A percentile compares a stretch with the other conserved stretches of the same genome.
Evolutionary conservation across 2,329 filamentous ascomycete genomes (phyloP).

Genomic region (Chalara sp.): DNA sequence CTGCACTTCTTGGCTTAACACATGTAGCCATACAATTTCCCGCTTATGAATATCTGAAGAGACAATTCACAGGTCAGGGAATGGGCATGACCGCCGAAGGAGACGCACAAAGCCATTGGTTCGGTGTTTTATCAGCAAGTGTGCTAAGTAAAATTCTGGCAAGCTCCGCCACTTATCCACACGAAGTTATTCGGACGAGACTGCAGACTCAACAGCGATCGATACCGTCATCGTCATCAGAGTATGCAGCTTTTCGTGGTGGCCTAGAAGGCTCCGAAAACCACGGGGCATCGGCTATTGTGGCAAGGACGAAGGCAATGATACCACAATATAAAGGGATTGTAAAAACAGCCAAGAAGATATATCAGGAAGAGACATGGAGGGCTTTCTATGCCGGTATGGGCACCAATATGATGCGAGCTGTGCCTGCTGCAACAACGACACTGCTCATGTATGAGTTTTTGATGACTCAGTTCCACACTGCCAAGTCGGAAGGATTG

Average conservation of each 20-base stretch:
- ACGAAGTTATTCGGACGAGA: conserved; percentile 90
- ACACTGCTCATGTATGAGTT: conserved; percentile 98
- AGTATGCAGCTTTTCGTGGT: conserved; percentile 41
- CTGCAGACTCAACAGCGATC: conserved; percentile 88
- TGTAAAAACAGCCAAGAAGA: conserved; percentile 73
- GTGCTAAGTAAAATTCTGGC: conserved; percentile 92
- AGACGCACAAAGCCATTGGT: conserved; percentile 62
- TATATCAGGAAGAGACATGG: conserved; percentile 89
- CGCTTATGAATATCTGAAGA: conserved; percentile 89
- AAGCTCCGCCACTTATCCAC: conserved; percentile 91
- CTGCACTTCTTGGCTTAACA: conserved; percentile 82
- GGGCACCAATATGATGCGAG: conserved; percentile 95
- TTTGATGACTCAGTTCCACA: conserved; percentile 31
- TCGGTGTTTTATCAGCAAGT: conserved; percentile 80
- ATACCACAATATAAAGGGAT: conserved; percentile 65
- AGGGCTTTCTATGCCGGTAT: conserved; percentile 94
- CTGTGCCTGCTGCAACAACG: conserved; percentile 90
- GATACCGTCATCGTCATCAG: conserved; percentile 41
- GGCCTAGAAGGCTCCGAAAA: conserved; percentile 19
- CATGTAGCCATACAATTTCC: conserved; percentile 98
- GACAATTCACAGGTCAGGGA: conserved; percentile 78
- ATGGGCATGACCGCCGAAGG: conserved; percentile 62
- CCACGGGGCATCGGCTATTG: conserved; percentile 8
- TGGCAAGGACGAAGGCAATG: conserved; percentile 25
- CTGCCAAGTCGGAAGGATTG: conserved; percentile 20